Base-by-base conservation (phyloP, 164 flowering plant genomes). In the Cinnamomum micranthum region DNA sequence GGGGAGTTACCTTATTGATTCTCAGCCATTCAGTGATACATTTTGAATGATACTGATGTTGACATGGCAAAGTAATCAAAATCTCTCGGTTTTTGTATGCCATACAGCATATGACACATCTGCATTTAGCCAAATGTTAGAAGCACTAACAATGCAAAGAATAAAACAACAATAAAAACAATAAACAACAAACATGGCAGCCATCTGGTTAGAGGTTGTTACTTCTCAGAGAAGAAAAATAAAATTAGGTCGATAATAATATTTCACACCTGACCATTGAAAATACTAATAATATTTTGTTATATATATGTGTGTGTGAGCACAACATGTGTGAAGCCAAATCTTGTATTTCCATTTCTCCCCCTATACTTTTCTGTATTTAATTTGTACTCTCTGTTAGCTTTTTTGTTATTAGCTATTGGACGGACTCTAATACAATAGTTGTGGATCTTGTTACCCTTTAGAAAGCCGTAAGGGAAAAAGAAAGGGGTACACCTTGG, bases 81-180 rank as follows among this genome's bases (percentile, higher is more conserved):
- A 65, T 70, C n/a, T 85, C 84, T 23, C 89, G 84, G 60, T 80
- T 84, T 78, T 85, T 88, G 81, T 90, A 92, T 28, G 65, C 82
- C 83, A 84, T 80, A 71, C 78, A 86, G 78, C 97, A 92, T 68
- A 92, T 88, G 67, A 92, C 95, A 72, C 97, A 92, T 69, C 95
- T 91, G 79, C 71, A 72, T 31, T 7, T 27, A 35, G 20, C 17
- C 51, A 58, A 64, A 24, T 51, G 41, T 50, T 20, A 50, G 19
- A 71, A 28, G 47, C 41, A 55, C 9, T 51, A 17, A 13, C 13
- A 25, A 58, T 0, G 24, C 66, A 62, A 50, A 50, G 47, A 41
- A 41, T 41, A 41, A 4, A 41, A 69, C 20, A 19, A 69, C 9
- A 31, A 33, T 24, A 20, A 68, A 35, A 6, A 19, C 0, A 68